Percentiles rank a stretch among this genome's conserved stretches.
These are phyloP conservation scores for Venturia pyrina DNA, from an alignment of 2,329 filamentous ascomycete genomes.

Conservation along the genomic window DNA sequence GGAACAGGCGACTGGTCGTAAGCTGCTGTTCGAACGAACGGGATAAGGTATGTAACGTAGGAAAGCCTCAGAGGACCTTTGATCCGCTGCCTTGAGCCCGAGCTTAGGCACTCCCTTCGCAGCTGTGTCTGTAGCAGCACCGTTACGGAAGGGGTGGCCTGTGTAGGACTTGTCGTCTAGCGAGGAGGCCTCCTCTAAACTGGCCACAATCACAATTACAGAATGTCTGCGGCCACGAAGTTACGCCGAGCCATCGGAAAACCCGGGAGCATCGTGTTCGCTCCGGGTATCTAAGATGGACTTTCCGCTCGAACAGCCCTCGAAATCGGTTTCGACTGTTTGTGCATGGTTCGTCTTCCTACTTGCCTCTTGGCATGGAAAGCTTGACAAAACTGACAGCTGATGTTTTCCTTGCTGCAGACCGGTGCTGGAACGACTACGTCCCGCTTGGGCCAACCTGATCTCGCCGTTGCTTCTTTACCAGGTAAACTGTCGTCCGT, in stretches of 20 bases:
- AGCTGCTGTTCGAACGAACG: too few relatives aligned
- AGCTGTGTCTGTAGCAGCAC: too few relatives aligned
- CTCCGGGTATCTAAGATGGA: slow-evolving; percentile 43
- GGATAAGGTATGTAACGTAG: too few relatives aligned
- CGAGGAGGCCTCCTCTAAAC: too few relatives aligned
- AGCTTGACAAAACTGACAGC: neutral
- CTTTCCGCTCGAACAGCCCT: slow-evolving; percentile 40
- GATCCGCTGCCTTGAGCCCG: too few relatives aligned
- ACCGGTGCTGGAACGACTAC: slow-evolving; percentile 19
- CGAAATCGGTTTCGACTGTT: slow-evolving; percentile 36
- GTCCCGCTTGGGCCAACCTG: slow-evolving; percentile 17
- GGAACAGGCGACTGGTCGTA: too few relatives aligned
- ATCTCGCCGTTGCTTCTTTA: slow-evolving; percentile 17
- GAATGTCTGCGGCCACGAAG: slow-evolving; percentile 7
- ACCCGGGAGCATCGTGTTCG: slow-evolving; percentile 23
- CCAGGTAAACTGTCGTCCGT: neutral
- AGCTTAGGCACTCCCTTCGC: too few relatives aligned
- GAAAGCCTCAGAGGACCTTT: too few relatives aligned
- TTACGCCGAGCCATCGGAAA: slow-evolving; percentile 5
- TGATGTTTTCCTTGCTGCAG: slow-evolving; percentile 10
- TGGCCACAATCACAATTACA: neutral
- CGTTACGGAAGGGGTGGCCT: too few relatives aligned
- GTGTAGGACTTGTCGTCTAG: too few relatives aligned
- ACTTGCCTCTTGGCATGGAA: slow-evolving; percentile 5
- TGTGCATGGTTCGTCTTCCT: slow-evolving; percentile 38